Base-by-base conservation (phyloP, 2,329 filamentous ascomycete genomes). In the Trichoderma asperellum region DNA sequence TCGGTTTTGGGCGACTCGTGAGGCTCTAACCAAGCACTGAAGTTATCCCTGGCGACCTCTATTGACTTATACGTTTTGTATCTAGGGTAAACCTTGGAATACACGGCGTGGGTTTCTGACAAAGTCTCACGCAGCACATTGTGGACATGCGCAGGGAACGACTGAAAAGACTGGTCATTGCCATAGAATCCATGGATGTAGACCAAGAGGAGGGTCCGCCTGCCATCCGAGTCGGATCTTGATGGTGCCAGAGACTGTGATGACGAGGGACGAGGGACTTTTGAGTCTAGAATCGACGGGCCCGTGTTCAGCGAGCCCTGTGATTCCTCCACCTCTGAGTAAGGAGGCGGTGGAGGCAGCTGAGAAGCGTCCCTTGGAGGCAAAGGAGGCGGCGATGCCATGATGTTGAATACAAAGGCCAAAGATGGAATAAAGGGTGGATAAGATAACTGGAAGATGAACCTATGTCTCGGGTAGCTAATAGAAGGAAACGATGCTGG, bases 181-280 rank as follows among this genome's bases (percentile, higher is more conserved):
- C 94, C 94, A 85, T 96, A 91, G 81, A 96, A 97, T 71, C 94
- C 94, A 81, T 97, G 94, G 68, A 97, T 89, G 77, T 94, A 97
- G 65, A 97, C 83, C 27, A 97, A 77, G 1, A 97, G 85, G 29
- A 97, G 83, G 32, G 84, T 87, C 71, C 88, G 84, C 56, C 83
- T 82, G 70, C 74, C 77, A 49, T 74, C 70, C 3, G 69, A 70
- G 18, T 72, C 70, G 24, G 70, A 56, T n/a, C 70, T 66, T 6
- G 74, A 71, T 6, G 81, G 77, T 55, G 76, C 73, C 40, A 84
- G 76, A 3, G 82, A 84, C 73, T 83, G 82, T 1, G 82, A 80
- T 32, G 85, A 87, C 5, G 84, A 86, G 43, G 81, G 78, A 49
- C 85, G 81, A 34, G 85, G 84, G 62, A 87, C 85, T 18, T 73